Evolutionary conservation across 2,329 filamentous ascomycete species (phyloP).

Genomic region (Monilinia polystroma): DNA sequence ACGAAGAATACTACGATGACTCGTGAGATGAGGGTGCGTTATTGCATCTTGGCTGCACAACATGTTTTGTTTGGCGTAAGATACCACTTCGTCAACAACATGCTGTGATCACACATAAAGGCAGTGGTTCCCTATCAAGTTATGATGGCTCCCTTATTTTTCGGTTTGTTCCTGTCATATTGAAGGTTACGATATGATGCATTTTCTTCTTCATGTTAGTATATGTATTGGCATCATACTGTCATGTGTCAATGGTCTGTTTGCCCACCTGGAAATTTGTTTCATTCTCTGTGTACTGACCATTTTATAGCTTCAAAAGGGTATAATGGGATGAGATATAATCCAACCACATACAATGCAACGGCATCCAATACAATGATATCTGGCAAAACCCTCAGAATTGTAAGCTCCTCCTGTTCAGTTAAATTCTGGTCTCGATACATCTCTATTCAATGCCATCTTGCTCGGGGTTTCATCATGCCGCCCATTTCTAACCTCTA

Average conservation of each 20-base stretch:
- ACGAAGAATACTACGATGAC: not conserved
- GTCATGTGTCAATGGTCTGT: constrained; percentile 19
- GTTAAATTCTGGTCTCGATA: not conserved
- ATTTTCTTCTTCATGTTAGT: not conserved
- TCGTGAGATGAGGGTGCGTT: not conserved
- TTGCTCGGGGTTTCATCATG: not conserved
- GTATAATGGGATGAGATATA: not conserved
- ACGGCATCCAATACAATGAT: not conserved
- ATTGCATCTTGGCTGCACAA: not conserved
- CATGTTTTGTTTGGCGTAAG: not conserved
- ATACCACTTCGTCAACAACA: not conserved
- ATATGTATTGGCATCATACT: constrained; percentile 17
- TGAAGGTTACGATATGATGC: constrained; percentile 1
- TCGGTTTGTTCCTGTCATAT: not conserved
- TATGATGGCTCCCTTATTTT: not conserved
- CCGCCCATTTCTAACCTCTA: not conserved
- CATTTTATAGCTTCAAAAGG: not conserved
- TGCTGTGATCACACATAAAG: constrained; percentile 10
- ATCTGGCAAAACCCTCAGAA: constrained; percentile 2
- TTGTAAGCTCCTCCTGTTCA: constrained; percentile 13
- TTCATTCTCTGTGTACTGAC: not conserved
- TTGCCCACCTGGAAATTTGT: not conserved
- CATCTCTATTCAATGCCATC: too few species aligned
- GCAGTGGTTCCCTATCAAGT: not conserved
- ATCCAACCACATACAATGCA: not conserved